Base-by-base conservation (phyloP, 2,329 filamentous ascomycete species). In the Mycocentrospora acerina region DNA sequence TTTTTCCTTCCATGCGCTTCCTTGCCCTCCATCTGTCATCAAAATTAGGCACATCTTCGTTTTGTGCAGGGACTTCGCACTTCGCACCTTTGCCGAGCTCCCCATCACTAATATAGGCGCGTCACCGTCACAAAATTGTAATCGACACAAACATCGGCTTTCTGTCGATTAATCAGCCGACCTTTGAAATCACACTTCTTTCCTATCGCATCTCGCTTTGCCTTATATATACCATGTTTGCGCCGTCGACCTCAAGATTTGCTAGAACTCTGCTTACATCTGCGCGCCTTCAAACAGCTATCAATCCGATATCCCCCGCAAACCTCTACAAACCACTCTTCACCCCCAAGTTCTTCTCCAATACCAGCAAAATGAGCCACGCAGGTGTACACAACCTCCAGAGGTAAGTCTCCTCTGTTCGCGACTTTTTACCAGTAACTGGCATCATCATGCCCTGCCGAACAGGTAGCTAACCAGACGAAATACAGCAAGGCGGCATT, bases 401-500 rank as follows among this genome's bases (percentile, higher is more conserved):
- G 36, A 62, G 48, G 71, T 75, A 56, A 66, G 71, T 68, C 37
- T 37, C 29, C 19, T 26, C 27, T 29, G 36, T 15, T 24, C 29
- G 29, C 33, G 30, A 37, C 35, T 14, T 45, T 19, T 40, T 15
- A 24, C 22, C 27, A 30, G 31, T 29, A 13, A 8, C 29, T 11
- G 14, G 37, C 48, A 38, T 49, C 45, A 51, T 51, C 44, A 51
- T 45, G 19, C 9, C 19, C 5, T 33, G 37, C 15, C 28, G 25
- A 18, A 22, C 24, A 31, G 30, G 14, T 28, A 22, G 39, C 44
- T 51, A 32, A 54, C 44, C 38, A 22, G 9, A 9, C 19, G 14
- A n/a, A 27, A 35, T 37, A 46, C 47, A 87, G 82, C 51, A 79
- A 76, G 62, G 61, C 71, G 16, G 79, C 82, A 19, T 90, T 81